Evolutionary conservation across 78 protist species (phyloP), one percentile per base, ranked within the genome.

Genomic region (Protostelium mycophagum): DNA sequence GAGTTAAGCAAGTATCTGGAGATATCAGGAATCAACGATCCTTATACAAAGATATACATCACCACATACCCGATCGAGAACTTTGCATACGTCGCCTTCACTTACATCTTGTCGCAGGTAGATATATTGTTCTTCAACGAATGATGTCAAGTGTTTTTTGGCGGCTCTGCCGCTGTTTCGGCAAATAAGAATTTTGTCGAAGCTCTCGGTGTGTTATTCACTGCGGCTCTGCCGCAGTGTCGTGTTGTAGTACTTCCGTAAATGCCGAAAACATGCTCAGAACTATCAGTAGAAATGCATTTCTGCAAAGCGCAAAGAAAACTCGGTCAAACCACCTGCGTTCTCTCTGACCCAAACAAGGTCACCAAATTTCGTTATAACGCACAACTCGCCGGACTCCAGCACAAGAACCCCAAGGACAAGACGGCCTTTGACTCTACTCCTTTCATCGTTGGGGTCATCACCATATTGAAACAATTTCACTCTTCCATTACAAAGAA

Each of bases 391-490:
- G 37, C 84, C 87, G 93, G 91, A 23, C 84, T 95, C 90, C 51
- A 86, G 28, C 1, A 88, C 28, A 36, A 63, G 38, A 88, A 51
- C 87, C 85, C 25, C 73, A 92, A 90, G 91, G 37, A 38, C 9
- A 91, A 38, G 88, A 93, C 91, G 28, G 35, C 63, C 1, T 83
- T 91, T 63, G 97, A 96, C 87, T 97, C 96, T 87, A 84, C 95
- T 1, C 94, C 98, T 37, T 93, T 97, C 34, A 94, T 91, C 35
- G 93, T 95, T 36, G 99, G 99, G 83, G 9, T 95, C 34, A 92
- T 95, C 83, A 97, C 99, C 1, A 85, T 98, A 36, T 94, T 97
- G 35, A 93, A 93, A 86, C 99, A 98, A 92, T 96, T 97, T 90
- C 98, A 98, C 94, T 35, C 96, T 35, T 89, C 92, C 38, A 84